Conservation (phyloP, 192 early-diverging fungal species). For the Nowakowskiella sp. region DNA sequence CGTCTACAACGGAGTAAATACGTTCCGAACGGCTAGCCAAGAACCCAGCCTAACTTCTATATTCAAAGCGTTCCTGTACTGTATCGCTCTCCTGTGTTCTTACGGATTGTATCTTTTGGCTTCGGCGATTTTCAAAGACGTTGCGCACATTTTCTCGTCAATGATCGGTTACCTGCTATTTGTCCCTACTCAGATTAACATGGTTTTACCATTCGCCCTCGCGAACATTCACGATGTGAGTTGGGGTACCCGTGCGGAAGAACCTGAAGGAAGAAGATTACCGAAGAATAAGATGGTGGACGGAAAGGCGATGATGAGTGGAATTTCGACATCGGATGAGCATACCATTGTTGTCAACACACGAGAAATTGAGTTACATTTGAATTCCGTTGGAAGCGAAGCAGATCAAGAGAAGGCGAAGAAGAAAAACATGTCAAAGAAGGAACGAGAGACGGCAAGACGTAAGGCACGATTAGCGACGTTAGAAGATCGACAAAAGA, state of each 20-base stretch:
- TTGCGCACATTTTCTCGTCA: slow-evolving; percentile 3
- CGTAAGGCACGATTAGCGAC: neutral
- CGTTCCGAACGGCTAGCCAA: neutral
- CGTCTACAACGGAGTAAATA: neutral
- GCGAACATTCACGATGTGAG: neutral
- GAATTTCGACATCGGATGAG: neutral
- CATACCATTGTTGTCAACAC: neutral
- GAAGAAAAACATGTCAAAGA: neutral
- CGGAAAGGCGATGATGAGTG: neutral
- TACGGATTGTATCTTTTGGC: slow-evolving; percentile 1
- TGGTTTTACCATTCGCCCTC: neutral
- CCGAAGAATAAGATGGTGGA: neutral
- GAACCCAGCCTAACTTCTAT: neutral
- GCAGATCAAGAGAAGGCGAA: neutral
- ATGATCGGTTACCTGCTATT: slow-evolving; percentile 3
- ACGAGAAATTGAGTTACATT: neutral
- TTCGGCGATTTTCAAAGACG: slow-evolving; percentile 1
- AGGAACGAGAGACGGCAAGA: neutral
- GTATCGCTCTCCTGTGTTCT: neutral
- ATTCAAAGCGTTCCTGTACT: neutral
- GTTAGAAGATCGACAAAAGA: neutral
- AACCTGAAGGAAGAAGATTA: neutral
- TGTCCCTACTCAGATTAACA: neutral
- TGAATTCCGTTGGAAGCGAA: neutral
- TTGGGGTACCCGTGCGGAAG: neutral